These are phyloP conservation scores for Dioszegia crocea DNA, from an alignment of 768 basidiomycete genomes.

Conservation along the genomic window DNA sequence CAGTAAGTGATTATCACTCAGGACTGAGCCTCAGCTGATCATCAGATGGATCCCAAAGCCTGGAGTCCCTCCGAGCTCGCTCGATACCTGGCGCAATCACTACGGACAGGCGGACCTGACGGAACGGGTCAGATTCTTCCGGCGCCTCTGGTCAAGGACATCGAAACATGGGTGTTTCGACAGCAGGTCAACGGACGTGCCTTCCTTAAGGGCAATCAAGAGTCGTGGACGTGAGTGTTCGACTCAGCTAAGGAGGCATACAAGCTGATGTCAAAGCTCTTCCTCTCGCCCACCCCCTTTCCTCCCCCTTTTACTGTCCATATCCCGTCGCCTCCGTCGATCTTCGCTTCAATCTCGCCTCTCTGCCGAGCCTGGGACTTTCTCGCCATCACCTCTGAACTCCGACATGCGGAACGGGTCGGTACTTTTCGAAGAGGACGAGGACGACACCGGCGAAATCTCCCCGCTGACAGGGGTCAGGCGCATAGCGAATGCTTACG, in stretches of 20 bases:
- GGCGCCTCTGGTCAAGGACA: conserved; percentile 37
- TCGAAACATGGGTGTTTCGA: conserved; percentile 40
- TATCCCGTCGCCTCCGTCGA: conserved; percentile 35
- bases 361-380: conserved; percentile 2
- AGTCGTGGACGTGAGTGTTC: conserved; percentile 31
- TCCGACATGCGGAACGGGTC: conserved; percentile 13
- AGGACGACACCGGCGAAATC: conserved; percentile 7
- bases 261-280: conserved; percentile 5
- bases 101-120: conserved; percentile 35
- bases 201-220: conserved; percentile 30
- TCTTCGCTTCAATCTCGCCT: conserved; percentile 27
- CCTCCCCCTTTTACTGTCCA: conserved; percentile 32
- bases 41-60: conserved; percentile 30
- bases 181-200: conserved; percentile 29
- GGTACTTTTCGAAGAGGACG: conserved; percentile 36
- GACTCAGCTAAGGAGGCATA: not conserved
- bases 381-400: conserved; percentile 2
- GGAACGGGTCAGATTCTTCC: conserved; percentile 31
- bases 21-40: not conserved
- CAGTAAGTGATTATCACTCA: conserved; percentile 19
- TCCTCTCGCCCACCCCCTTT: conserved; percentile 36
- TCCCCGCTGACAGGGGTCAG: conserved; percentile 22
- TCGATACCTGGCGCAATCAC: conserved; percentile 26
- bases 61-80: conserved; percentile 41
- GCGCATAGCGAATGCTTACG: conserved; percentile 31